Evolutionary conservation across 371 early-diverging fungal species (phyloP), one percentile per base, ranked within the genome.

Genomic region (Coemansia linderi): DNA sequence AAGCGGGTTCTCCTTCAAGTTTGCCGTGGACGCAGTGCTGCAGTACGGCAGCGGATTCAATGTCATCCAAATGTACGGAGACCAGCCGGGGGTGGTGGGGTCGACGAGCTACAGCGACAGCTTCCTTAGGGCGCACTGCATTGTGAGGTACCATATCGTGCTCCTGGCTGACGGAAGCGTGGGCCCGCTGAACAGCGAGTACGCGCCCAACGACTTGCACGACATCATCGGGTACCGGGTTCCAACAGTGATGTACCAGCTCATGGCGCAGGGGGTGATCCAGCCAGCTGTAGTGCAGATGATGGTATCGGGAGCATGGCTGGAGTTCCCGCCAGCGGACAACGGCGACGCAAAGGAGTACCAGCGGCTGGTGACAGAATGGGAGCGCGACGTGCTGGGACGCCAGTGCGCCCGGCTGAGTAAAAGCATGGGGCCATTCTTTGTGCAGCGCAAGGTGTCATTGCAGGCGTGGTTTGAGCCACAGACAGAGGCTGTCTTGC

Each of bases 311-410:
- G 92, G 92, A 9, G 83, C 86, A 15, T 75, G 90, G 63, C 84
- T 87, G 27, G 93, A 92, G 71, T 87, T 83, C 31, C 84, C 91
- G 40, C 94, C 94, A 1, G 72, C 92, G 13, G 91, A 92, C 75
- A 91, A 90, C 69, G 93, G 93, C 17, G 93, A 93, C 75, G 87
- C 90, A 1, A 64, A 69, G 33, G 93, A 94, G 83, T 93, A 92
- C 75, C 88, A 83, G 67, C 79, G 83, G 10, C 87, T 92, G 43
- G 73, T 93, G 48, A 79, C 84, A 1, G 84, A 85, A 40, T 76
- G 89, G 56, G 74, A 89, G 59, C 68, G 72, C 57, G 75, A 77
- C 44, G 82, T 91, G 31, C 85, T 87, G 54, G 85, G 88, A 6
- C 88, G 85, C 68, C 88, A 88, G 2, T 70, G 89, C 37, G 83